Base-by-base conservation (phyloP, 164 flowering plant species). In the Tetracentron sinense region DNA sequence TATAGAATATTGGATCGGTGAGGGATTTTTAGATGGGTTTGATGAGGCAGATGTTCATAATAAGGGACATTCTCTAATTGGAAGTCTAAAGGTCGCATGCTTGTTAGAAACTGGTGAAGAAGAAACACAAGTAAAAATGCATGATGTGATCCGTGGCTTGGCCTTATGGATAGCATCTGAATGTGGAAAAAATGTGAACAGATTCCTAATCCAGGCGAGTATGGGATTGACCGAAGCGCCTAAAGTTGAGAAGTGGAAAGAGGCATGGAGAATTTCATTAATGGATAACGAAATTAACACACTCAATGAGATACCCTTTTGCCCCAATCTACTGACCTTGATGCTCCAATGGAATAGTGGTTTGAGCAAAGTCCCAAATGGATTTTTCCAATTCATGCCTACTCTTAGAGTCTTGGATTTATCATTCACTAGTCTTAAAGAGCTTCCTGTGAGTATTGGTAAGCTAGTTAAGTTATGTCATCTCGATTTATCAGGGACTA, bases 401-500 rank as follows among this genome's bases (percentile, higher is more conserved):
- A 64, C 19, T 52, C 75, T 77, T 2, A 68, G 49, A 61, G 77
- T 77, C 54, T 28, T 77, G 52, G 80, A 77, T 60, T 66, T 77
- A 26, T 74, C 77, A 42, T 77, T 62, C 60, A 74, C 77, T 42
- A 61, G 69, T 58, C 69, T 77, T 15, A 74, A 60, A 46, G 65
- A 74, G 42, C 57, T 77, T 60, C 80, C 77, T 3, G 44, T 19
- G n/a, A 27, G 62, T 30, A 73, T 77, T 15, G 52, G 64, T 35
- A 17, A 47, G 2, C 56, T 77, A 59, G 63, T 42, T 28, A 77
- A 68, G 70, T 20, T 77, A 54, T 56, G 69, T 16, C 67, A 68
- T 58, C 75, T 77, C 26, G 72, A 70, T 68, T 53, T 73, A 25
- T 73, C 80, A 10, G 73, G 75, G 7, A 73, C 77, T 15, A 77